These are phyloP conservation scores for Beauveria australis DNA, from an alignment of 2,329 filamentous ascomycete species.

Conservation along the genomic window DNA sequence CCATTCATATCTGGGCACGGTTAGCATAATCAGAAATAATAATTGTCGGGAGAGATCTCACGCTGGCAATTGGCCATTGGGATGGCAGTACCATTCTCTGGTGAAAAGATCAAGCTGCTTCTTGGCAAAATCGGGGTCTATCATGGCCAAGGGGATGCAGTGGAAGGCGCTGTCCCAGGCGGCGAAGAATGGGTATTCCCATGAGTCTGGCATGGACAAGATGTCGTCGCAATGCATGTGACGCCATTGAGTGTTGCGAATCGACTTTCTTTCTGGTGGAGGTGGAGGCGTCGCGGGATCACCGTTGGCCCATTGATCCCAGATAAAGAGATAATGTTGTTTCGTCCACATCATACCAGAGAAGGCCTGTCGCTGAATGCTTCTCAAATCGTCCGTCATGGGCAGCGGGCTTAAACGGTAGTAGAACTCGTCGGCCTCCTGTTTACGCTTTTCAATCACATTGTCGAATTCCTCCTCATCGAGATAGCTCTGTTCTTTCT, in stretches of 20 bases:
- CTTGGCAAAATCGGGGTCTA: slow-evolving; percentile 95
- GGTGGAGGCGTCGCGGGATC: slow-evolving; percentile 84
- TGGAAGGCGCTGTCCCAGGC: slow-evolving; percentile 98
- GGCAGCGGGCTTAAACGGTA: slow-evolving; percentile 86
- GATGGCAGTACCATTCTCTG: slow-evolving; percentile 97
- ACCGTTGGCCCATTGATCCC: slow-evolving; percentile 96
- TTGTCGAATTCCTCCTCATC: slow-evolving; percentile 93
- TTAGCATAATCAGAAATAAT: slow-evolving; percentile 12
- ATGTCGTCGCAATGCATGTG: slow-evolving; percentile 94
- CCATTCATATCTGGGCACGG: slow-evolving; percentile 62
- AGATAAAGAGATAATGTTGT: slow-evolving; percentile 93
- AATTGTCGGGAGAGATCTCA: slow-evolving; percentile 36
- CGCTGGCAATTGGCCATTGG: slow-evolving; percentile 88
- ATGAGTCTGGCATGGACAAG: slow-evolving; percentile 94
- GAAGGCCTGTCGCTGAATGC: slow-evolving; percentile 90
- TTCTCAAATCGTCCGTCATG: slow-evolving; percentile 87
- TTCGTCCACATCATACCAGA: slow-evolving; percentile 99
- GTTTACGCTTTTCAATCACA: slow-evolving; percentile 72
- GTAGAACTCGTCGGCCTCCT: slow-evolving; percentile 96
- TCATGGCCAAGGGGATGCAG: slow-evolving; percentile 92
- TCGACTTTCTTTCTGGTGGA: slow-evolving; percentile 65
- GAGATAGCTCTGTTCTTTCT: slow-evolving; percentile 65
- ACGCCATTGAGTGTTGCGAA: slow-evolving; percentile 87
- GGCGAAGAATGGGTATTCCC: slow-evolving; percentile 97
- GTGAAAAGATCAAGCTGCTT: slow-evolving; percentile 96